Conservation (phyloP, 805 yeast species). For the Wickerhamia fluorescens region DNA sequence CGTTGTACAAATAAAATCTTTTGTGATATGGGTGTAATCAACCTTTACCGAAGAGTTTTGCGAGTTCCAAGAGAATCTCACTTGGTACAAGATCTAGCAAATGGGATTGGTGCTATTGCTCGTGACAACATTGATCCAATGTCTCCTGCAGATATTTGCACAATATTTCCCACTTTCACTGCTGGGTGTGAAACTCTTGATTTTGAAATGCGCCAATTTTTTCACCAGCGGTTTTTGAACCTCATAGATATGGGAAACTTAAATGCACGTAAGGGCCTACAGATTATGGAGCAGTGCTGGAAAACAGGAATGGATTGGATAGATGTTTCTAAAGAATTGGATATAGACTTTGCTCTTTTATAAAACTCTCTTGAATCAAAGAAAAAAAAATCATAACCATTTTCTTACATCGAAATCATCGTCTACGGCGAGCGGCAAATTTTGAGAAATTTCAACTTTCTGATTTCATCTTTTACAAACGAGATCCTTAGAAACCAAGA, state of each 20-base stretch:
- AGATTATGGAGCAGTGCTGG: slow-evolving; percentile 50
- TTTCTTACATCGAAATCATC: too few species aligned
- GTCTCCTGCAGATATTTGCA: slow-evolving; percentile 48
- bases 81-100: slow-evolving; percentile 42
- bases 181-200: slow-evolving; percentile 53
- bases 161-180: slow-evolving; percentile 48
- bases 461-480: too few species aligned
- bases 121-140: slow-evolving; percentile 35
- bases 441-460: too few species aligned
- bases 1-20: slow-evolving; percentile 47
- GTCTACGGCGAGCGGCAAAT: too few species aligned
- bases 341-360: slow-evolving; percentile 39
- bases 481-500: too few species aligned
- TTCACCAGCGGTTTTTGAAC: slow-evolving; percentile 30
- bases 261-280: slow-evolving; percentile 39
- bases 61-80: slow-evolving; percentile 37
- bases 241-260: slow-evolving; percentile 38
- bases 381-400: too few species aligned
- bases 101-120: slow-evolving; percentile 30
- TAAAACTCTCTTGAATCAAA: too few species aligned
- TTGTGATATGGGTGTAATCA: slow-evolving; percentile 47
- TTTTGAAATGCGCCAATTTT: slow-evolving; percentile 25
- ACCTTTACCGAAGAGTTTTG: slow-evolving; percentile 50
- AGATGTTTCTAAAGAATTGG: slow-evolving; percentile 34
- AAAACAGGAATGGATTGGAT: slow-evolving; percentile 45